phyloP scores from a whole-genome alignment of 164 flowering plant species.

The Pachysandra terminalis region DNA sequence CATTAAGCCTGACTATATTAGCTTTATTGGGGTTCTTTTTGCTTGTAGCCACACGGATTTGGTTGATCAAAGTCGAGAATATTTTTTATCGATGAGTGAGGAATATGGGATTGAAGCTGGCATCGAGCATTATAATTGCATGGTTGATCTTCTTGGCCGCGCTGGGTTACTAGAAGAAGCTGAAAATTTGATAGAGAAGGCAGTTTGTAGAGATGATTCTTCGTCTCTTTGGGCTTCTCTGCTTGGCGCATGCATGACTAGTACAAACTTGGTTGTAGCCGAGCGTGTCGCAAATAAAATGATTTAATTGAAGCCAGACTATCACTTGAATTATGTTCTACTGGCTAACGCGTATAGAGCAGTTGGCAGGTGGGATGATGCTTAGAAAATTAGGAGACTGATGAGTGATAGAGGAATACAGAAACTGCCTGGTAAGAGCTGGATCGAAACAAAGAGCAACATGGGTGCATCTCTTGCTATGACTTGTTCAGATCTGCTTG shows the following conservation, averaged over 20 bases:
- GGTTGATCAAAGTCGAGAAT: slow-evolving; percentile 47
- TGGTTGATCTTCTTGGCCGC: slow-evolving; percentile 70
- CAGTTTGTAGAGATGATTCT: slow-evolving; percentile 36
- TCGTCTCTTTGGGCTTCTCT: slow-evolving; percentile 59
- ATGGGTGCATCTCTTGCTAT: background rate
- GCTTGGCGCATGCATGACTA: slow-evolving; percentile 56
- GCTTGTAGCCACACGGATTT: slow-evolving; percentile 71
- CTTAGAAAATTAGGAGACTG: slow-evolving; percentile 32
- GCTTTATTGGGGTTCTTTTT: slow-evolving; percentile 57
- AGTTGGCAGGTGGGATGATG: slow-evolving; percentile 57
- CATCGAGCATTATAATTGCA: slow-evolving; percentile 57
- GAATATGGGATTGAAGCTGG: slow-evolving; percentile 44
- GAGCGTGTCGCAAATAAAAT: slow-evolving; percentile 60
- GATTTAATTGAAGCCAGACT: slow-evolving; percentile 51
- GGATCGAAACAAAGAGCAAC: slow-evolving; percentile 35
- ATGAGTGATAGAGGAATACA: slow-evolving; percentile 46
- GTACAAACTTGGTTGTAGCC: slow-evolving; percentile 34
- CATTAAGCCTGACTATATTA: slow-evolving; percentile 50
- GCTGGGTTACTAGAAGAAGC: slow-evolving; percentile 71
- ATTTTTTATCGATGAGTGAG: slow-evolving; percentile 41
- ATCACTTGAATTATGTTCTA: slow-evolving; percentile 60
- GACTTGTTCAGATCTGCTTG: background rate
- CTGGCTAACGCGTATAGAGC: slow-evolving; percentile 53
- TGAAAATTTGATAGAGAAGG: slow-evolving; percentile 44
- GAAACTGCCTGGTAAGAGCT: slow-evolving; percentile 57